Evolutionary conservation across 1,139 yeast species (phyloP), one percentile per base, ranked within the genome.

Genomic region (Wickerhamomyces sp.): DNA sequence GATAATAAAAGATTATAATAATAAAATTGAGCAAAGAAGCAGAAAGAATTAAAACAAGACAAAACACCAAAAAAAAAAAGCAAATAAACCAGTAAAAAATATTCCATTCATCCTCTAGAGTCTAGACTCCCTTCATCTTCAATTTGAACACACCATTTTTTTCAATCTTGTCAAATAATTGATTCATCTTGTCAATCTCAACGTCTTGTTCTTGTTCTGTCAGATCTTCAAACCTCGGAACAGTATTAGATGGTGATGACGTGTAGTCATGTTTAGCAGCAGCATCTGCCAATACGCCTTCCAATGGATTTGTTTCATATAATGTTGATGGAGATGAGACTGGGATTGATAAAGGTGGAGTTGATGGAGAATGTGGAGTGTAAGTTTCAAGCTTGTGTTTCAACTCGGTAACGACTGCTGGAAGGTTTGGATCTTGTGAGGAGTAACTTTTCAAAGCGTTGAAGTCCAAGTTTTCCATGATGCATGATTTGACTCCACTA

Each of bases 181-280:
- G 68, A 48, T 68, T 70, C 47, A 75, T 52, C 43, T 70, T 63
- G 36, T 72, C 78, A 2, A 78, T 74, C 45, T 75, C 80, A 9
- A 52, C 51, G 40, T 72, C 75, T 47, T 74, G 73, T 43, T 75
- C 80, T 36, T 67, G 72, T n/a, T 62, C 65, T 1, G 73, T 62
- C 60, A 72, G 57, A 14, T 53, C 58, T 16, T 51, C 52, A 38
- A 59, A 46, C 13, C 48, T 38, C 18, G 49, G 47, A 3, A 31
- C 35, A 4, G 28, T 30, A 8, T 34, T 28, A 6, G 17, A 16
- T 14, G 34, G 12, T 7, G 26, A 29, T 13, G 29, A 21, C 7
- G n/a, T 26, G 22, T 17, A 17, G 16, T 26, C 28, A 16, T 17
- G 16, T n/a, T 20, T 5, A 17, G 18, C 21, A 17, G 20, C 14